Conservation (phyloP, 1,284 basidiomycete species). For the Microbotryum lychnidis-dioicae region DNA sequence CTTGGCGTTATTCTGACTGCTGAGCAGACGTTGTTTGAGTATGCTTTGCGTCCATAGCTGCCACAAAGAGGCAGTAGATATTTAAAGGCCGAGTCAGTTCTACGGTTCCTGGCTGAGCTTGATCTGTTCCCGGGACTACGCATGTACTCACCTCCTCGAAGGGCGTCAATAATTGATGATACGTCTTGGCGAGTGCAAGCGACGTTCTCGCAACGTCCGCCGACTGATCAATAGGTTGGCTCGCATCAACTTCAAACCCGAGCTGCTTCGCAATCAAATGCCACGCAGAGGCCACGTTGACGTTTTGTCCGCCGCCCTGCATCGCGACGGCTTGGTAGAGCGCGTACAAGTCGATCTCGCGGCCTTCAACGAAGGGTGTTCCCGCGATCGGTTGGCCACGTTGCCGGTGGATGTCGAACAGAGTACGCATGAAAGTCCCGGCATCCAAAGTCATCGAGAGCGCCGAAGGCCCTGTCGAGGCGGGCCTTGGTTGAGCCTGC, state of each 20-base stretch:
- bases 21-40: conserved; percentile 19
- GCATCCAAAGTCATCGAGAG: conserved; percentile 25
- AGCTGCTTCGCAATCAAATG: conserved; percentile 29
- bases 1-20: conserved; percentile 9
- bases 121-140: background rate
- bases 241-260: conserved; percentile 25
- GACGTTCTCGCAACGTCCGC: conserved; percentile 25
- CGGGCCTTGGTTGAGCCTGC: conserved; percentile 4
- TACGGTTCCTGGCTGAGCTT: background rate
- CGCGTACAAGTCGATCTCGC: conserved; percentile 32
- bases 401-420: conserved; percentile 33
- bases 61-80: background rate
- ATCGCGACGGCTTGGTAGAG: conserved; percentile 31
- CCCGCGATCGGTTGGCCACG: conserved; percentile 32
- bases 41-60: conserved; percentile 19
- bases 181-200: conserved; percentile 28
- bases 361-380: conserved; percentile 28
- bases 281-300: conserved; percentile 25
- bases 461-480: conserved; percentile 21
- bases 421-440: conserved; percentile 31
- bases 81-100: background rate
- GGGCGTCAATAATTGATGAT: conserved; percentile 26
- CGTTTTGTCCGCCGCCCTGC: conserved; percentile 28
- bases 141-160: conserved; percentile 30
- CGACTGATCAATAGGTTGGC: background rate